Percentiles rank a stretch among this genome's conserved stretches.
These are phyloP conservation scores for Sphaerulina vaccinii DNA, from an alignment of 2,329 filamentous ascomycete species.

Conservation along the genomic window DNA sequence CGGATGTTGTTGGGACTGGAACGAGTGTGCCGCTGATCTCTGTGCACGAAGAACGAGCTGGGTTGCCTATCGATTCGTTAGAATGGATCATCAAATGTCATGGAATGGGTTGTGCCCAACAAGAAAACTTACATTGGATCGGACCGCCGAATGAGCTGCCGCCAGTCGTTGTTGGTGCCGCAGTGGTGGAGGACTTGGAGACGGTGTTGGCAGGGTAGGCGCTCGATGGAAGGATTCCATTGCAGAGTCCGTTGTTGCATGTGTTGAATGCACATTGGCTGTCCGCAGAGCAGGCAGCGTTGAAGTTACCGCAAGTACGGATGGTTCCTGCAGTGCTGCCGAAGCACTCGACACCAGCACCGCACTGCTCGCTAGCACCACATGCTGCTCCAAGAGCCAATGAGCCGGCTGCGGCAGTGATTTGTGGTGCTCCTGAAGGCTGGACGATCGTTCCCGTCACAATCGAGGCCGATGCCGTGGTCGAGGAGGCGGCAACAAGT, in stretches of 20 bases:
- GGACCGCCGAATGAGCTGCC: too few species aligned
- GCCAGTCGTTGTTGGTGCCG: neutral
- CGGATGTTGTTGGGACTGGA: neutral
- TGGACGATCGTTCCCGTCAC: slow-evolving; percentile 20
- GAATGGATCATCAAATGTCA: too few species aligned
- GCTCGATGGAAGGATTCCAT: slow-evolving; percentile 21
- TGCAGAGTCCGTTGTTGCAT: slow-evolving; percentile 30
- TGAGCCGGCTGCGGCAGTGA: slow-evolving; percentile 25
- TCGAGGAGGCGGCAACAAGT: slow-evolving; percentile 5
- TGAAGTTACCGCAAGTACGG: slow-evolving; percentile 29
- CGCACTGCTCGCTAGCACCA: slow-evolving; percentile 23
- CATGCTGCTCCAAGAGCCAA: slow-evolving; percentile 26
- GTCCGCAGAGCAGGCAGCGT: slow-evolving; percentile 25
- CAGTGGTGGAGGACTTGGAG: slow-evolving; percentile 6
- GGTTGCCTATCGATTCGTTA: too few species aligned
- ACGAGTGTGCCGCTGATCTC: neutral
- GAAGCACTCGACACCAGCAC: slow-evolving; percentile 24
- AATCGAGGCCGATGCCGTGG: slow-evolving; percentile 7
- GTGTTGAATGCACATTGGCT: slow-evolving; percentile 31
- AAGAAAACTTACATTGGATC: too few species aligned
- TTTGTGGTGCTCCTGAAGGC: slow-evolving; percentile 14
- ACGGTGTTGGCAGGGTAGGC: slow-evolving; percentile 10
- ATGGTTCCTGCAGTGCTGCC: slow-evolving; percentile 20
- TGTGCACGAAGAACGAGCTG: neutral
- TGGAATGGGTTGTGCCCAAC: too few species aligned